These are phyloP conservation scores for Globisporangium orthogonon DNA, from an alignment of 352 stramenopile species.

Conservation along the genomic window DNA sequence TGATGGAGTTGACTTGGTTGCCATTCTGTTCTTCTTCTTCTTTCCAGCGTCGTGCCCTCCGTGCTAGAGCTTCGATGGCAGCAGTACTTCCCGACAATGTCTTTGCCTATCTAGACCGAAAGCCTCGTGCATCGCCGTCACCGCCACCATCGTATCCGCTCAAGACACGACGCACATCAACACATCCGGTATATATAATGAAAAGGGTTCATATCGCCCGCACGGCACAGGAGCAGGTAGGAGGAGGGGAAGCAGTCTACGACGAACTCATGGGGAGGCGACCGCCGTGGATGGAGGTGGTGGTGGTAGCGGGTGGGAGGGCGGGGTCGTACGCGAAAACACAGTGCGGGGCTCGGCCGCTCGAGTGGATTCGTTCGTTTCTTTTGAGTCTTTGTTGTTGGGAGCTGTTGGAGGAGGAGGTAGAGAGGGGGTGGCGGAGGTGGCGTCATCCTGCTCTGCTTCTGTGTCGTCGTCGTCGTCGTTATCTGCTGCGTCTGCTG, in stretches of 20 bases:
- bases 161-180: neutral
- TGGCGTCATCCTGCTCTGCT: neutral
- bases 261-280: neutral
- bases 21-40: slow-evolving; percentile 3
- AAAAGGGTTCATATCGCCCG: neutral
- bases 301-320: neutral
- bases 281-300: neutral
- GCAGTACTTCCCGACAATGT: slow-evolving; percentile 35
- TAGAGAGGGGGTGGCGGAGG: neutral
- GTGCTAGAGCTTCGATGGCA: slow-evolving; percentile 45
- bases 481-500: no score
- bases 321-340: slow-evolving; percentile 1
- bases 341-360: neutral
- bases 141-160: no score
- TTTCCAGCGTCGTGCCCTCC: slow-evolving; percentile 34
- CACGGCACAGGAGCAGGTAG: neutral
- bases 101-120: no score
- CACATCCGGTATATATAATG: neutral
- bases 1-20: no score
- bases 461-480: neutral
- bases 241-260: neutral
- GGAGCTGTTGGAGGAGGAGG: no score
- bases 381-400: slow-evolving; percentile 8
- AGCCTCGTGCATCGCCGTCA: no score
- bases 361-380: slow-evolving; percentile 10